These are phyloP conservation scores for Aspergillus tanneri DNA, from an alignment of 2,329 filamentous ascomycete genomes.

Conservation along the genomic window DNA sequence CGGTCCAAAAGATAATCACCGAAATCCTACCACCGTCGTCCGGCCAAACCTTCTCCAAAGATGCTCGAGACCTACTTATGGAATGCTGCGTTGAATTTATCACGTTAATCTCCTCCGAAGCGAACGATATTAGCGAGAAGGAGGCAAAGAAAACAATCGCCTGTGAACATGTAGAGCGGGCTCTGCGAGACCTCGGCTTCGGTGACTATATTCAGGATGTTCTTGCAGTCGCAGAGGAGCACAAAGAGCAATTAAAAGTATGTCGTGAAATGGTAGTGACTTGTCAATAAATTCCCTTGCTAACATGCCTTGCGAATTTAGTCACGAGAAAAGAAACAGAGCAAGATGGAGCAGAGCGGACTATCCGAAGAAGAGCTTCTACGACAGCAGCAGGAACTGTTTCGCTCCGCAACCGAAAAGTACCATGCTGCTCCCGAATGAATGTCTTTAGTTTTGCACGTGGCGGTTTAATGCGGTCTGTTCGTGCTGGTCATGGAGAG, in stretches of 20 bases:
- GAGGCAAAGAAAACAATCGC: slow-evolving; percentile 99
- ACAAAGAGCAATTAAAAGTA: slow-evolving; percentile 91
- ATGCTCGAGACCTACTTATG: slow-evolving; percentile 90
- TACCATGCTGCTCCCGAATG: slow-evolving; percentile 57
- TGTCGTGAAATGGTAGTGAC: slow-evolving; percentile 24
- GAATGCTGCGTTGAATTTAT: slow-evolving; percentile 99
- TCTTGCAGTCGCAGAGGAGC: slow-evolving; percentile 79
- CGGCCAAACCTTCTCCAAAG: slow-evolving; percentile 87
- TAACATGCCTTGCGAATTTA: slow-evolving; percentile 42
- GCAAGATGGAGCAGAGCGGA: slow-evolving; percentile 93
- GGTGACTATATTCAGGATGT: slow-evolving; percentile 88
- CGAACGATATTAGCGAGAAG: slow-evolving; percentile 98
- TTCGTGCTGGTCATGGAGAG: slow-evolving; percentile 36
- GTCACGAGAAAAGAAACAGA: slow-evolving; percentile 94
- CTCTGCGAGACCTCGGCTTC: slow-evolving; percentile 88
- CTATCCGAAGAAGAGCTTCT: slow-evolving; percentile 88
- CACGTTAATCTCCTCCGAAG: slow-evolving; percentile 95
- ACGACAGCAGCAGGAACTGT: slow-evolving; percentile 85
- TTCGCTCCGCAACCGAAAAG: slow-evolving; percentile 74
- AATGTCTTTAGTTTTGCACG: slow-evolving; percentile 3
- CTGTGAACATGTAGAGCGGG: slow-evolving; percentile 95
- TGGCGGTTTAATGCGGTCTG: slow-evolving; percentile 9
- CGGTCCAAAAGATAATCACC: slow-evolving; percentile 80
- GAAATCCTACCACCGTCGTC: slow-evolving; percentile 80
- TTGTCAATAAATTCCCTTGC: slow-evolving; percentile 1